A percentile compares a stretch with the other conserved stretches of the same genome.
These are phyloP conservation scores for Citrus sp. DNA, from an alignment of 345 rosid species.

Conservation along the genomic window DNA sequence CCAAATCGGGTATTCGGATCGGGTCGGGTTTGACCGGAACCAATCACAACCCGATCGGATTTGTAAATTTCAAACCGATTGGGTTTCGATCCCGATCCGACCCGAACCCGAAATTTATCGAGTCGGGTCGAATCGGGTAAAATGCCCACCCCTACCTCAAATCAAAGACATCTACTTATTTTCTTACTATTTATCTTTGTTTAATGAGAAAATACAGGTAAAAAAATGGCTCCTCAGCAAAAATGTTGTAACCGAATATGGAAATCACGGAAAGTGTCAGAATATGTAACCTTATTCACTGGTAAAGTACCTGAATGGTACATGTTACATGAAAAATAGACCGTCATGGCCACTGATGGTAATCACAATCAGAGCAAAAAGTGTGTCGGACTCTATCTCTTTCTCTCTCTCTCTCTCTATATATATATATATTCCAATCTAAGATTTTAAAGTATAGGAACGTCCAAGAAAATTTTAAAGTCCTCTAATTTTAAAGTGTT, in stretches of 20 bases:
- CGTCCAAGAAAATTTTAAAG: rapidly evolving
- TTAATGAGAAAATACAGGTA: too few relatives aligned
- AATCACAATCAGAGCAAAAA: constrained; percentile 12
- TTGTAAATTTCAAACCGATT: too few relatives aligned
- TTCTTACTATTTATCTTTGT: neutral
- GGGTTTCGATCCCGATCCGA: too few relatives aligned
- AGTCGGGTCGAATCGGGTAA: too few relatives aligned
- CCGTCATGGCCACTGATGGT: constrained; percentile 1
- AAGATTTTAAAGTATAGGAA: too few relatives aligned
- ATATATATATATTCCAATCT: too few relatives aligned
- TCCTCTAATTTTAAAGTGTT: rapidly evolving
- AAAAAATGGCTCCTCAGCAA: neutral
- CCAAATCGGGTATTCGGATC: too few relatives aligned
- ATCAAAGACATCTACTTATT: neutral
- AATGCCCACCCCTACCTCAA: too few relatives aligned
- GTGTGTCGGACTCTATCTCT: neutral
- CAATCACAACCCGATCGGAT: too few relatives aligned
- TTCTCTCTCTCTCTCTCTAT: too few relatives aligned
- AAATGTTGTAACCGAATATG: constrained; percentile 2
- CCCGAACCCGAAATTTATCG: too few relatives aligned
- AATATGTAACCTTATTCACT: neutral
- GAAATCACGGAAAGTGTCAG: neutral
- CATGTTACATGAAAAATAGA: neutral
- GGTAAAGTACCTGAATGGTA: neutral
- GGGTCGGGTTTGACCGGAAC: too few relatives aligned